These are phyloP conservation scores for Flaveria floridana DNA, from an alignment of 140 eudicot genomes.

Conservation along the genomic window DNA sequence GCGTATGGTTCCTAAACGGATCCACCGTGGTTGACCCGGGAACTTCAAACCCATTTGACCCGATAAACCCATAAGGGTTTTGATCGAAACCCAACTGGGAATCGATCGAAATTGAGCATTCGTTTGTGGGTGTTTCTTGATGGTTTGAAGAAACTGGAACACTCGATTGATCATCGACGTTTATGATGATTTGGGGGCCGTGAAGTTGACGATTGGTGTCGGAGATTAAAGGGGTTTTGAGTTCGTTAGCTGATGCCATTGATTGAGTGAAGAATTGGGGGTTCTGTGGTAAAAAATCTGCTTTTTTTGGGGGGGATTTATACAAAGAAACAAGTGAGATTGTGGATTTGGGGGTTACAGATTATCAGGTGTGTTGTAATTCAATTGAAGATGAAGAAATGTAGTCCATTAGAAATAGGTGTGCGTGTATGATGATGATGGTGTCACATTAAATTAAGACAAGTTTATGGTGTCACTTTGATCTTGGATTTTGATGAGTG, in stretches of 20 bases:
- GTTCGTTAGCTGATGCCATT: slow-evolving; percentile 50
- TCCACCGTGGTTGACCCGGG: slow-evolving; percentile 67
- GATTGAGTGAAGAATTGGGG: not conserved
- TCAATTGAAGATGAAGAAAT: slow-evolving; percentile 11
- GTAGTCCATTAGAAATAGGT: slow-evolving; percentile 20
- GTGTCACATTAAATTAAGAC: slow-evolving; percentile 10
- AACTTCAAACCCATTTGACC: slow-evolving; percentile 52
- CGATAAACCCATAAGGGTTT: slow-evolving; percentile 63
- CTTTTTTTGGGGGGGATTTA: not conserved
- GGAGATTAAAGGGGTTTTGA: slow-evolving; percentile 50
- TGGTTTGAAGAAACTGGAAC: not conserved
- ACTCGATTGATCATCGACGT: slow-evolving; percentile 2
- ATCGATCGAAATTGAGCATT: slow-evolving; percentile 24
- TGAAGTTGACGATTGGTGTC: not conserved
- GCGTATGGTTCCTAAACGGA: slow-evolving; percentile 84
- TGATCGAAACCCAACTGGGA: slow-evolving; percentile 37
- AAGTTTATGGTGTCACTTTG: slow-evolving; percentile 14
- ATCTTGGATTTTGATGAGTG: slow-evolving; percentile 4
- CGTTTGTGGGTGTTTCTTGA: slow-evolving; percentile 23
- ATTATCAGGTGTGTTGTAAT: slow-evolving; percentile 22
- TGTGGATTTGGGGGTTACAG: slow-evolving; percentile 7
- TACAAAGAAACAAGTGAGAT: not conserved
- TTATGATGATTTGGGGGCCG: not conserved
- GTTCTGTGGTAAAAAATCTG: slow-evolving; percentile 12
- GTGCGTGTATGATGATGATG: slow-evolving; percentile 25